Conservation (phyloP, 139 green algal species). For the Chlamydomonas asymmetrica region DNA sequence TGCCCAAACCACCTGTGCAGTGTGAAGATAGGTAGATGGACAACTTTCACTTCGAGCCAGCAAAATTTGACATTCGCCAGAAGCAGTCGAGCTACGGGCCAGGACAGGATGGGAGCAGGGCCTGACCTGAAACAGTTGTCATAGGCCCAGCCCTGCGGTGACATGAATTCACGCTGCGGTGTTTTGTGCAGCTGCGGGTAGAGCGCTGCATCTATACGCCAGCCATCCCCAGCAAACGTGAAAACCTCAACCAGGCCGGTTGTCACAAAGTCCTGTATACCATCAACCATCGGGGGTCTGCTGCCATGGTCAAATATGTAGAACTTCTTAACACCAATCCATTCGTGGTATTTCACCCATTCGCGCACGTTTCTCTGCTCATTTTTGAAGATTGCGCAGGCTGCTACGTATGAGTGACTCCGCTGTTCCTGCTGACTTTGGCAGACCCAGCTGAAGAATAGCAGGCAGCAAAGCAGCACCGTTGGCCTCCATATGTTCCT, state of each 20-base stretch:
- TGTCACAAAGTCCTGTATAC: slow-evolving; percentile 6
- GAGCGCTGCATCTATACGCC: background rate
- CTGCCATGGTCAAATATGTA: slow-evolving; percentile 23
- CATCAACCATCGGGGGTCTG: background rate
- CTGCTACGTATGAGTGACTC: slow-evolving; percentile 15
- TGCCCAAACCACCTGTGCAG: slow-evolving; percentile 10
- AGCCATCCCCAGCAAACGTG: slow-evolving; percentile 9
- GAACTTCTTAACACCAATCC: slow-evolving; percentile 24
- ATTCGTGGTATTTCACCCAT: slow-evolving; percentile 15
- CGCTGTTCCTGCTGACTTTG: too few relatives aligned
- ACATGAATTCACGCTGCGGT: slow-evolving; percentile 1
- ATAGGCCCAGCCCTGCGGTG: slow-evolving; percentile 21
- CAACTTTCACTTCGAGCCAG: too few relatives aligned
- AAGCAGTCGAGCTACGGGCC: too few relatives aligned
- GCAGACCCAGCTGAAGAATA: too few relatives aligned
- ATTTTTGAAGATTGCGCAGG: slow-evolving; percentile 15
- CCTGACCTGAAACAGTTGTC: slow-evolving; percentile 27
- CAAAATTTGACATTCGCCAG: too few relatives aligned
- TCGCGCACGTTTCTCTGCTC: slow-evolving; percentile 20
- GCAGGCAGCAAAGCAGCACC: too few relatives aligned
- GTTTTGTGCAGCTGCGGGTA: slow-evolving; percentile 3
- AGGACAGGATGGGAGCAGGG: too few relatives aligned
- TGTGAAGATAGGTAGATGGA: background rate
- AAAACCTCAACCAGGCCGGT: background rate
- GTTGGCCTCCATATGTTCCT: too few relatives aligned